Evolutionary conservation across 129 eudicot species (phyloP).

Genomic region (Scalesia atractyloides): DNA sequence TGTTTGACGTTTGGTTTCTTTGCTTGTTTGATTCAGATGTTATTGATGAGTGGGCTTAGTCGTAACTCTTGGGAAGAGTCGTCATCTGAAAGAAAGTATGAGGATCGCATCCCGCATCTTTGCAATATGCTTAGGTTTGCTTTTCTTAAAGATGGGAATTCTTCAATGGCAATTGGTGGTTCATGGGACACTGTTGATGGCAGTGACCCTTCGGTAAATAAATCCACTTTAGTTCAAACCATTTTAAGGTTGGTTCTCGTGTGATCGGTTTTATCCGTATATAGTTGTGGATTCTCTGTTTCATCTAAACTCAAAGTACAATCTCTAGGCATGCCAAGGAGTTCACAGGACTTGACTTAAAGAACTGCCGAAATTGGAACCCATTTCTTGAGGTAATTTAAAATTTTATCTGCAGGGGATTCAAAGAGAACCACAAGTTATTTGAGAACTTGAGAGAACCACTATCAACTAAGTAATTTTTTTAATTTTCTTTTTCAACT

Average conservation of each 20-base stretch:
- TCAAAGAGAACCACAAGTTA: too few species aligned
- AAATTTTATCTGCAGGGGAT: too few species aligned
- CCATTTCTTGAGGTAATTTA: slow-evolving; percentile 85
- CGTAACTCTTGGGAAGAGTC: slow-evolving; percentile 81
- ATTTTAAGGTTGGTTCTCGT: slow-evolving; percentile 55
- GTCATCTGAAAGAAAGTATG: slow-evolving; percentile 72
- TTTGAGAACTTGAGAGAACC: too few species aligned
- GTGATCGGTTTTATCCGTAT: not conserved
- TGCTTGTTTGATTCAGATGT: slow-evolving; percentile 50
- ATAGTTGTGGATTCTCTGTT: too few species aligned
- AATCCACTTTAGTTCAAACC: slow-evolving; percentile 67
- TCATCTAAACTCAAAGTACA: not conserved
- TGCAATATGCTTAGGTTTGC: slow-evolving; percentile 93
- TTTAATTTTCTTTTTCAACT: too few species aligned
- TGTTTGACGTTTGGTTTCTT: not conserved
- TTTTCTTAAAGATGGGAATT: slow-evolving; percentile 53
- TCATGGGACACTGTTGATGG: slow-evolving; percentile 90
- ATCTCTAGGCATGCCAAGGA: slow-evolving; percentile 73
- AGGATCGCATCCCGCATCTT: slow-evolving; percentile 86
- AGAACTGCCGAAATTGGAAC: slow-evolving; percentile 79
- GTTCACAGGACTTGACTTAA: slow-evolving; percentile 71
- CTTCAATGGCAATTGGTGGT: slow-evolving; percentile 87
- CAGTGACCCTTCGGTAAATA: slow-evolving; percentile 74
- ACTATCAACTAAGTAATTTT: not conserved
- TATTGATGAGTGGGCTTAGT: slow-evolving; percentile 96